Evolutionary conservation across 2,329 filamentous ascomycete species (phyloP).

Genomic region (Botrytis medusae): DNA sequence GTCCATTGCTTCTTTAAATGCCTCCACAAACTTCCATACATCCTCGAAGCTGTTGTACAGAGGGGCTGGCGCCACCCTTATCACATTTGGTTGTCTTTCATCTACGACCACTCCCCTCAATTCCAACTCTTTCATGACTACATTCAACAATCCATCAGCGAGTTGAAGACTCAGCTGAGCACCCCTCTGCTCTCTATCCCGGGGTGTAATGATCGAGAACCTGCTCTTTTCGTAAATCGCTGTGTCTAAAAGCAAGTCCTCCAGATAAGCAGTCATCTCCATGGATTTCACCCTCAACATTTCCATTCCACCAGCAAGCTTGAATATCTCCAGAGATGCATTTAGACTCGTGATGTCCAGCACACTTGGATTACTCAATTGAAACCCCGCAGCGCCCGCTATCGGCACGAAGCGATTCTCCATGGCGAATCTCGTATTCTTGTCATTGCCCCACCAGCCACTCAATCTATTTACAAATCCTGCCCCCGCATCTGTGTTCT

Average conservation of each 20-base stretch:
- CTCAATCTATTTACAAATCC: conserved; percentile 56
- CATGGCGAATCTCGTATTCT: conserved; percentile 70
- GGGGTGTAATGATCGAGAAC: conserved; percentile 65
- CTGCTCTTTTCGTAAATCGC: conserved; percentile 37
- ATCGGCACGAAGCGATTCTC: conserved; percentile 71
- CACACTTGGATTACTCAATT: conserved; percentile 73
- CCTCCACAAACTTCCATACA: conserved; percentile 56
- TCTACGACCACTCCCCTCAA: conserved; percentile 67
- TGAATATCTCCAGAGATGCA: conserved; percentile 71
- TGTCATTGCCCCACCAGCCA: conserved; percentile 83
- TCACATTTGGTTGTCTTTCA: conserved; percentile 72
- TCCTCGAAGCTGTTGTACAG: conserved; percentile 73
- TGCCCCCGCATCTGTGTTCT: conserved; percentile 36
- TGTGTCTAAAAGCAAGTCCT: conserved; percentile 53
- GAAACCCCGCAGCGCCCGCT: conserved; percentile 71
- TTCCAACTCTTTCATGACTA: conserved; percentile 61
- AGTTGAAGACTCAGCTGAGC: conserved; percentile 71
- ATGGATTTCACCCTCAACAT: conserved; percentile 65
- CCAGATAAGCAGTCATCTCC: conserved; percentile 66
- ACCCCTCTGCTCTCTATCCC: conserved; percentile 61
- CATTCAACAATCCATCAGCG: conserved; percentile 58
- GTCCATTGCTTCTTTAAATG: conserved; percentile 43
- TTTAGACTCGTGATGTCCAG: conserved; percentile 70
- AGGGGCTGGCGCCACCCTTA: conserved; percentile 71
- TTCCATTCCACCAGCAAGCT: conserved; percentile 59